Base-by-base conservation (phyloP, 306 rosid genomes). In the Mimosa bimucronata region DNA sequence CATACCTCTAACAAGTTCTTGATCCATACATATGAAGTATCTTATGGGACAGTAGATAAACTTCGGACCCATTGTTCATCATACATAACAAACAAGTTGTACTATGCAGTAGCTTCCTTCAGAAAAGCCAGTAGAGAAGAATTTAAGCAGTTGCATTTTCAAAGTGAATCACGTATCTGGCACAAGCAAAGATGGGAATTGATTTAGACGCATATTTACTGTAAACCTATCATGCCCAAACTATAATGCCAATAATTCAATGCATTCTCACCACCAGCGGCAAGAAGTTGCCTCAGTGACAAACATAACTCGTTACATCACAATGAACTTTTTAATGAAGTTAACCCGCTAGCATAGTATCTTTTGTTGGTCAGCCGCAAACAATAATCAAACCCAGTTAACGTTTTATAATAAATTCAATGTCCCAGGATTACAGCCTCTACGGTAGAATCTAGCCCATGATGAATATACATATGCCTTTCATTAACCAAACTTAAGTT, bases 41-140 rank as follows among this genome's bases (percentile, higher is more conserved):
- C 84, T 64, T 75, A 81, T 71, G 73, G 82, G 84, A 84, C 77
- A 78, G 80, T 73, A 75, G 78, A 84, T 75, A 81, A 87, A 66
- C 73, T 67, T 68, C 67, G 82, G 71, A 74, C 62, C 74, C 30
- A 80, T 23, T 78, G 81, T 81, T 80, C 85, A 83, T 80, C 83
- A 40, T 78, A 83, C 44, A 67, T 62, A 78, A 87, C 86, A 87
- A 78, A 87, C 86, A 87, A 83, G 83, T 83, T 81, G 85, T 44
- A 86, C 80, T 55, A 85, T n/a, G 80, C 70, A 40, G 80, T 60
- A 74, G 85, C 82, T 81, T 78, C 87, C 87, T 74, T 84, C 78
- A 82, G 60, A 66, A 84, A 86, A 70, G 48, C 71, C 85, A 75
- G 81, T 70, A 73, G 76, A 68, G 81, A 86, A 81, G 82, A 84